Conservation (phyloP, 1,284 basidiomycete species). For the Fomitopsis pinicola region DNA sequence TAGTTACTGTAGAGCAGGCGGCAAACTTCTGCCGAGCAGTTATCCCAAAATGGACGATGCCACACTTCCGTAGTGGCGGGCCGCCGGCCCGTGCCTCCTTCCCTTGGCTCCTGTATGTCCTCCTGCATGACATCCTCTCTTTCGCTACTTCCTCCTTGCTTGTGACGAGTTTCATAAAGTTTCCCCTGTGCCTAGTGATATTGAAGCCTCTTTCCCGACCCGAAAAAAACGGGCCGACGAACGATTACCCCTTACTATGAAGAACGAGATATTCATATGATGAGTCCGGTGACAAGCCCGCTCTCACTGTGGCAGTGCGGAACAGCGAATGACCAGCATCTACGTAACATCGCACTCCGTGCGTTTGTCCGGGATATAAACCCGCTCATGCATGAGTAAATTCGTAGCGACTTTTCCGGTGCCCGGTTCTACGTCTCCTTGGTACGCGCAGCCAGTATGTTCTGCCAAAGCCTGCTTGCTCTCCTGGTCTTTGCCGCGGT, state of each 20-base stretch:
- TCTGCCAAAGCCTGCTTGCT: background rate
- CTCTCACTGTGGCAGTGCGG: background rate
- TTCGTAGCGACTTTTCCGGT: background rate
- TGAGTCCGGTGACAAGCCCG: background rate
- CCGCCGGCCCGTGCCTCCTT: background rate
- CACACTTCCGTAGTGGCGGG: background rate
- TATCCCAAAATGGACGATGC: too few relatives aligned
- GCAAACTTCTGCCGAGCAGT: too few relatives aligned
- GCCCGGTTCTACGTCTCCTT: background rate
- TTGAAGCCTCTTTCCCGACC: background rate
- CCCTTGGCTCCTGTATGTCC: background rate
- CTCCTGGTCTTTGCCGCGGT: background rate
- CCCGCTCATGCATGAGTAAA: background rate
- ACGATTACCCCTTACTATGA: background rate
- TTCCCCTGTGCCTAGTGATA: background rate
- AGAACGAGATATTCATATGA: background rate
- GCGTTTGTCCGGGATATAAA: background rate
- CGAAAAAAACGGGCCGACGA: background rate
- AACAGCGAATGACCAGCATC: background rate
- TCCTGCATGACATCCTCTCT: background rate
- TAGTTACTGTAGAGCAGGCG: too few relatives aligned
- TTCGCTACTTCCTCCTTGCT: background rate
- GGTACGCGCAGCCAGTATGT: background rate
- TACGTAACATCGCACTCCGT: background rate
- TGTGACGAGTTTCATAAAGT: background rate